phyloP scores from a whole-genome alignment of 768 basidiomycete species.

The Termitomyces sp. region DNA sequence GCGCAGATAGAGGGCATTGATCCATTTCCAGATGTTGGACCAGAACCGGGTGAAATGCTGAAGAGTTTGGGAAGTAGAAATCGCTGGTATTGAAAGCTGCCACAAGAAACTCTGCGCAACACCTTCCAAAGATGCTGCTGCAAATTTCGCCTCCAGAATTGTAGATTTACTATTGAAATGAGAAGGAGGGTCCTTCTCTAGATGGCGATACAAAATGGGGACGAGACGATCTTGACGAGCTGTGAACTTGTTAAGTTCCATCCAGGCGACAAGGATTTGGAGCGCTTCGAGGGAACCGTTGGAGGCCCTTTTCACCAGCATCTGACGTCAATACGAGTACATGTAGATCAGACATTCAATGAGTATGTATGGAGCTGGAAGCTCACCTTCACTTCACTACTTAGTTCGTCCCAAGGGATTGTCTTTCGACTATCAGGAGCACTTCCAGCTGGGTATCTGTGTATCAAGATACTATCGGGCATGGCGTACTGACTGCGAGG shows the following conservation, averaged over 20 bases:
- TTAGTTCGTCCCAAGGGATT: constrained; percentile 7
- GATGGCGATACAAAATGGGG: constrained; percentile 1
- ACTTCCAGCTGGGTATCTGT: not conserved
- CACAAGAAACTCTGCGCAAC: constrained; percentile 5
- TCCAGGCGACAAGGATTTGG: constrained; percentile 7
- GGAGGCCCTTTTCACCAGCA: not conserved
- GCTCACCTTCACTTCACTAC: not conserved
- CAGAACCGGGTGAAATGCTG: not conserved
- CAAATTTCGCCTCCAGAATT: not conserved
- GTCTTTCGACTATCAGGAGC: constrained; percentile 2
- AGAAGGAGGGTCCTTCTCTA: not conserved
- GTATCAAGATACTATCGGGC: not conserved
- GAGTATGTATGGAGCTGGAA: not conserved
- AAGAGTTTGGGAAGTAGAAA: not conserved
- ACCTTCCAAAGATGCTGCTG: constrained; percentile 1
- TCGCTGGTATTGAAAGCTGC: not conserved
- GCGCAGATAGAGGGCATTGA: not conserved
- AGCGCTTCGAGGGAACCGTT: constrained; percentile 2
- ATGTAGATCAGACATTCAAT: not conserved
- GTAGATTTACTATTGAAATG: not conserved
- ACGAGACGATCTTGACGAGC: constrained; percentile 5
- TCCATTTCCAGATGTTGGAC: constrained; percentile 6
- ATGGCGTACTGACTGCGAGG: not conserved
- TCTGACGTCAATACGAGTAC: not conserved
- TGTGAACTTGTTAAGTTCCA: constrained; percentile 8